Conservation (phyloP, 495 filamentous ascomycete genomes). For the Penicillium riverlandense region DNA sequence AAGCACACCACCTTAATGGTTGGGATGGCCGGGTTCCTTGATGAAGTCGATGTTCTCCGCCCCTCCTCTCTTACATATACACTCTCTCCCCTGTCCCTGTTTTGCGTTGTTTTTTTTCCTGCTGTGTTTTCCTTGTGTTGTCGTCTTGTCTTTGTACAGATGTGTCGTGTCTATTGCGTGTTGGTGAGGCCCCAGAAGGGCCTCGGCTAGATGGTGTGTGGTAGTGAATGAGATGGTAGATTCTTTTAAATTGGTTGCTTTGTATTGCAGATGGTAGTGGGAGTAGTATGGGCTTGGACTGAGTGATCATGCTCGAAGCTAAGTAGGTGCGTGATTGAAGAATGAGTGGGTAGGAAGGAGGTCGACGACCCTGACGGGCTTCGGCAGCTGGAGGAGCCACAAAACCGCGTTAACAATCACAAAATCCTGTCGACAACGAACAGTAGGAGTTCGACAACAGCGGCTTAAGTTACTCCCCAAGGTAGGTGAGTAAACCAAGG, state of each 20-base stretch:
- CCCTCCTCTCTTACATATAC: slow-evolving; percentile 9
- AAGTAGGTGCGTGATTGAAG: too few relatives aligned
- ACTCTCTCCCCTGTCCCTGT: slow-evolving; percentile 6
- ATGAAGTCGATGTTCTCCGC: slow-evolving; percentile 17
- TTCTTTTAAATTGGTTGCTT: background rate
- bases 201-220: slow-evolving; percentile 4
- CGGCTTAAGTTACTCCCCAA: too few relatives aligned
- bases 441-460: too few relatives aligned
- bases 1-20: slow-evolving; percentile 22
- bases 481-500: too few relatives aligned
- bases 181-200: slow-evolving; percentile 3
- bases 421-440: too few relatives aligned
- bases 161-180: slow-evolving; percentile 8
- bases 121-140: slow-evolving; percentile 6
- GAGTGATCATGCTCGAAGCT: too few relatives aligned
- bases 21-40: slow-evolving; percentile 25
- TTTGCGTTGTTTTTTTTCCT: slow-evolving; percentile 7
- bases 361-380: too few relatives aligned
- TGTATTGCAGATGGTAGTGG: background rate
- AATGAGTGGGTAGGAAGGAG: too few relatives aligned
- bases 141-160: slow-evolving; percentile 30
- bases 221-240: slow-evolving; percentile 15
- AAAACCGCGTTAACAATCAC: too few relatives aligned
- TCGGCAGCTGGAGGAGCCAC: too few relatives aligned
- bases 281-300: too few relatives aligned